Conservation (phyloP, 306 rosid species). For the Citrullus amarus region DNA sequence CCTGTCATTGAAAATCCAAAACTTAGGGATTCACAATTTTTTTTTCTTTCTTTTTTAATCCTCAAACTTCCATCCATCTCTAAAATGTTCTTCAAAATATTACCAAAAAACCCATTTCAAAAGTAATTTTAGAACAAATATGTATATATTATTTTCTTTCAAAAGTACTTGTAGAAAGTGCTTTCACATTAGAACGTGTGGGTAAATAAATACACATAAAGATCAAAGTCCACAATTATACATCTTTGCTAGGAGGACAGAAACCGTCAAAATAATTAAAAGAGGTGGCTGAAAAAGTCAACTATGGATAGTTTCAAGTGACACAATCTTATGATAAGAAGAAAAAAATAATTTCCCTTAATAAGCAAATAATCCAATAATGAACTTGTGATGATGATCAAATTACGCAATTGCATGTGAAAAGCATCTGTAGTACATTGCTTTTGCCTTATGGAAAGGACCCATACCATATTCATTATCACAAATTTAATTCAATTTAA, state of each 20-base stretch:
- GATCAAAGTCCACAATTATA: neutral
- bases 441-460: neutral
- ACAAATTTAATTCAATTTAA: neutral
- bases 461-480: neutral
- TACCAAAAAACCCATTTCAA: neutral
- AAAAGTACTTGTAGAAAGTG: neutral
- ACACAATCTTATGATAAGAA: neutral
- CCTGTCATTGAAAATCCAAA: neutral
- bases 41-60: too few species aligned
- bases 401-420: conserved; percentile 4
- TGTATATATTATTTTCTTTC: neutral
- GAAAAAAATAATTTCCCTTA: neutral
- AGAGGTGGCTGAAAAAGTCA: neutral
- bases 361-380: neutral
- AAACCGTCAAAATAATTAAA: neutral
- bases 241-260: neutral
- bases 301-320: neutral
- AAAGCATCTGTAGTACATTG: neutral
- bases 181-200: neutral
- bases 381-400: neutral
- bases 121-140: neutral
- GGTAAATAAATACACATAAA: neutral
- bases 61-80: neutral
- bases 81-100: neutral
- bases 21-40: neutral